Conservation (phyloP, 78 protist species). For the Cavenderia fasciculata region DNA sequence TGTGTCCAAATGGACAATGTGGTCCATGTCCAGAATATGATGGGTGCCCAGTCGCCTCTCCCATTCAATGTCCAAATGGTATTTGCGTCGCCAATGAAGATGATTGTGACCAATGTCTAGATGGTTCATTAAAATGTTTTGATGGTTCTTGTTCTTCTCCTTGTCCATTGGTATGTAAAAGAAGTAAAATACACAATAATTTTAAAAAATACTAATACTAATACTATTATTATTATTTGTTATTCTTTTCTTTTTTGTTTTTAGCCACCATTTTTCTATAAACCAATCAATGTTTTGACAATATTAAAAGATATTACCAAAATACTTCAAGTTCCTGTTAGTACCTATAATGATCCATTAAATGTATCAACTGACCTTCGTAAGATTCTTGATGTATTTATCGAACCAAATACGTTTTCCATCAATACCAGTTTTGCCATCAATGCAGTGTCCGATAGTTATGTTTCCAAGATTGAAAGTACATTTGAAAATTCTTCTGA, state of each 20-base stretch:
- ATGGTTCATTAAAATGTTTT: constrained; percentile 44
- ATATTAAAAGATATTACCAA: background rate
- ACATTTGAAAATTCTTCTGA: too few species aligned
- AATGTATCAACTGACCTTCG: background rate
- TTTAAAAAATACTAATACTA: background rate
- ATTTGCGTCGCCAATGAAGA: constrained; percentile 6
- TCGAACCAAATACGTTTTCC: constrained; percentile 38
- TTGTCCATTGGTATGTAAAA: constrained; percentile 28
- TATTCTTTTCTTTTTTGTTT: background rate
- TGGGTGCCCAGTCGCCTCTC: constrained; percentile 32
- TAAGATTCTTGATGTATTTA: constrained; percentile 11
- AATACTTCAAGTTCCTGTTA: constrained; percentile 1
- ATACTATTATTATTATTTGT: background rate
- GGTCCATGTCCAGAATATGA: constrained; percentile 52
- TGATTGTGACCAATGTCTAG: constrained; percentile 22
- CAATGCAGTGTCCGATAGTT: constrained; percentile 24
- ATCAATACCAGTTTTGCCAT: background rate
- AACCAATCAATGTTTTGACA: constrained; percentile 34
- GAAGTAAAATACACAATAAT: too few species aligned
- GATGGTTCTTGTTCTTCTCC: constrained; percentile 53
- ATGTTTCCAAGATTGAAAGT: too few species aligned
- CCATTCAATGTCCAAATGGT: constrained; percentile 61
- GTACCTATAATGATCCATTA: constrained; percentile 13
- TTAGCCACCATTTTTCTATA: constrained; percentile 59
- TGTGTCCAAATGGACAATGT: constrained; percentile 56